phyloP scores from a whole-genome alignment of 2,329 filamentous ascomycete species.

The Sporothrix dimorphospora region DNA sequence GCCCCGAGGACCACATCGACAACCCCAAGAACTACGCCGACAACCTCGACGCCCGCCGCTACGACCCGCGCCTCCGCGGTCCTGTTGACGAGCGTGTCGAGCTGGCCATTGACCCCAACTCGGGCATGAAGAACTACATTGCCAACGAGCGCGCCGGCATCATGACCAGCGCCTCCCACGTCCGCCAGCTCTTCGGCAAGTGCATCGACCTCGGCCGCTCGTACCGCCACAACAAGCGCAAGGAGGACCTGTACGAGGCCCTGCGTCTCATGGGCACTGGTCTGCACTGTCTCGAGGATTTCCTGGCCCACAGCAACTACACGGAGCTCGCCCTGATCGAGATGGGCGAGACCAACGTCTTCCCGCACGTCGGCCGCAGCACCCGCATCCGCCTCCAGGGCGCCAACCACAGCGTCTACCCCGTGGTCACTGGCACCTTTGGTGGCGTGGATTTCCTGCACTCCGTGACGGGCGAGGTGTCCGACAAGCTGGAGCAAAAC shows the following conservation, averaged over 20 bases:
- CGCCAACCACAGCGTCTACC: conserved; percentile 69
- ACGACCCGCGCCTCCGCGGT: conserved; percentile 78
- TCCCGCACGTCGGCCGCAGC: conserved; percentile 80
- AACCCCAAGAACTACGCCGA: conserved; percentile 83
- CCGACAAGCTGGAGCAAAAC: conserved; percentile 87
- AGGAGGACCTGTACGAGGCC: conserved; percentile 84
- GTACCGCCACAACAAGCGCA: conserved; percentile 67
- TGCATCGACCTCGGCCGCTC: conserved; percentile 80
- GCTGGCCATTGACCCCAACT: conserved; percentile 73
- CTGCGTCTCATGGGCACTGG: conserved; percentile 85
- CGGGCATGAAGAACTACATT: conserved; percentile 92
- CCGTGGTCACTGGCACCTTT: conserved; percentile 87
- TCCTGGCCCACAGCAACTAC: conserved; percentile 92
- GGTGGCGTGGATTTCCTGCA: conserved; percentile 94
- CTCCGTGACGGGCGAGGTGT: conserved; percentile 77
- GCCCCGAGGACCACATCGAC: conserved; percentile 83
- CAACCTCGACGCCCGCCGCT: conserved; percentile 80
- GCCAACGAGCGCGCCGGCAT: conserved; percentile 79
- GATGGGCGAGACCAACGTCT: conserved; percentile 77
- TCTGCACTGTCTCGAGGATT: conserved; percentile 88
- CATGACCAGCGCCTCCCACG: conserved; percentile 78
- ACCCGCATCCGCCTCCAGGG: conserved; percentile 73
- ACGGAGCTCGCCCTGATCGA: conserved; percentile 85
- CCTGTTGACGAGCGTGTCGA: conserved; percentile 79
- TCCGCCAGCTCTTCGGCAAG: conserved; percentile 71